A percentile compares a stretch with the other conserved stretches of the same genome.
phyloP scores from a whole-genome alignment of 768 basidiomycete species.

The Infundibulicybe gibba region DNA sequence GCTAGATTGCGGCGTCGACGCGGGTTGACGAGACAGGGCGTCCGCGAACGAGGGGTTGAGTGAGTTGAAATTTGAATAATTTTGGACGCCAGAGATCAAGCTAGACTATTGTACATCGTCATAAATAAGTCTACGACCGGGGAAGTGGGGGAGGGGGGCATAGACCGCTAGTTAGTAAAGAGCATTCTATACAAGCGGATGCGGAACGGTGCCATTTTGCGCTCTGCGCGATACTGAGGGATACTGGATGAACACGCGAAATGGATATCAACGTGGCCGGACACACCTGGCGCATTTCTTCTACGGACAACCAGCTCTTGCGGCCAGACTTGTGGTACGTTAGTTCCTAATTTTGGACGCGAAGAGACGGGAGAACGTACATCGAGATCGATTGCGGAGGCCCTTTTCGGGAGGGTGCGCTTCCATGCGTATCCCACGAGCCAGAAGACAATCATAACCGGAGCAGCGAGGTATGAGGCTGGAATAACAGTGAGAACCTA shows the following conservation, averaged over 20 bases:
- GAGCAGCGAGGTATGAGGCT: conserved; percentile 35
- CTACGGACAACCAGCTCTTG: conserved; percentile 43
- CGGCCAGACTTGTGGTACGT: conserved; percentile 36
- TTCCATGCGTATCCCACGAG: conserved; percentile 36
- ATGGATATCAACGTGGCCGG: neutral
- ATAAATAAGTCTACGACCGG: too few species aligned
- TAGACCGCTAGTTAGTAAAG: conserved; percentile 40
- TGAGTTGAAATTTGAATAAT: too few species aligned
- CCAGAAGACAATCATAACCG: conserved; percentile 37
- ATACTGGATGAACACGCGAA: neutral
- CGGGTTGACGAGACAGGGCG: too few species aligned
- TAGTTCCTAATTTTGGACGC: too few species aligned
- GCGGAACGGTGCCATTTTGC: conserved; percentile 28
- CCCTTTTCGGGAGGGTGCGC: conserved; percentile 31
- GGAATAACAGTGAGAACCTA: too few species aligned
- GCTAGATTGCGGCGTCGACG: too few species aligned
- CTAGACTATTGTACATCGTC: too few species aligned
- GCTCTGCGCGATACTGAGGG: conserved; percentile 33
- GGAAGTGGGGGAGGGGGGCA: too few species aligned
- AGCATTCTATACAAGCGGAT: conserved; percentile 34
- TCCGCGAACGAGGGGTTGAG: too few species aligned
- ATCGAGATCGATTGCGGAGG: conserved; percentile 38
- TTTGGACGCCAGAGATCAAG: too few species aligned
- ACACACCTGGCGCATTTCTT: conserved; percentile 37
- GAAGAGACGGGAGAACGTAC: too few species aligned